Conservation (phyloP, 2,329 filamentous ascomycete genomes). For the Pleurostoma richardsiae region DNA sequence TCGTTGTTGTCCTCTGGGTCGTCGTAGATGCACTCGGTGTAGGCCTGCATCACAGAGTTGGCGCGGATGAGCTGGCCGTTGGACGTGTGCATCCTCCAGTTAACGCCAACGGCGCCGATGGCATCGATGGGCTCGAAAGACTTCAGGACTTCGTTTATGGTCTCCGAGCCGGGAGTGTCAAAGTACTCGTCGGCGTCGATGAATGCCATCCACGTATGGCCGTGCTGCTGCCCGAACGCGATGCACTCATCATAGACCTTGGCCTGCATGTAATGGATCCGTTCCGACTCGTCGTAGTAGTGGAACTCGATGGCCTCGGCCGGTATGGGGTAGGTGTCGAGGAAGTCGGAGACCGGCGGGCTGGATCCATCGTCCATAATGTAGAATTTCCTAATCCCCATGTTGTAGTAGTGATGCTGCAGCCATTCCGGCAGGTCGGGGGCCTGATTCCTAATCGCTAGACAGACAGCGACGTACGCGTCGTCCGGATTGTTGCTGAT, state of each 20-base stretch:
- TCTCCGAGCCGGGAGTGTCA: constrained; percentile 16
- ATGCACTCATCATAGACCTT: constrained; percentile 3
- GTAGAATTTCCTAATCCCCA: constrained; percentile 11
- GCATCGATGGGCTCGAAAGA: constrained; percentile 12
- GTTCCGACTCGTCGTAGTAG: too few relatives aligned
- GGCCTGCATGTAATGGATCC: background rate
- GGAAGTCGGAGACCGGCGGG: constrained; percentile 6
- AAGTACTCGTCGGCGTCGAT: constrained; percentile 26
- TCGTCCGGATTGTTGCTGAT: too few relatives aligned
- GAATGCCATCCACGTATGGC: constrained; percentile 21
- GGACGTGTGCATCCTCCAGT: constrained; percentile 23
- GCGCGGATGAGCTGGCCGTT: constrained; percentile 16
- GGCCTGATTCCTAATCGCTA: constrained; percentile 7
- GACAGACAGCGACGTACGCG: constrained; percentile 1
- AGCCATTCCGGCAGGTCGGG: constrained; percentile 10
- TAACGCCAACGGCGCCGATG: constrained; percentile 22
- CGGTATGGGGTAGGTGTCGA: background rate
- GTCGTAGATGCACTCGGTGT: constrained; percentile 13
- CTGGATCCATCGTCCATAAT: constrained; percentile 11
- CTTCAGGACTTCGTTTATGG: constrained; percentile 16
- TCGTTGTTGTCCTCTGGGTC: constrained; percentile 7
- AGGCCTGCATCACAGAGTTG: constrained; percentile 15
- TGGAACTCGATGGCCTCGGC: background rate
- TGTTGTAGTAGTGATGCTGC: constrained; percentile 11
- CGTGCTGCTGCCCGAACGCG: constrained; percentile 12